Conservation (phyloP, 331 rosid species). For the Dryas integrifolia region DNA sequence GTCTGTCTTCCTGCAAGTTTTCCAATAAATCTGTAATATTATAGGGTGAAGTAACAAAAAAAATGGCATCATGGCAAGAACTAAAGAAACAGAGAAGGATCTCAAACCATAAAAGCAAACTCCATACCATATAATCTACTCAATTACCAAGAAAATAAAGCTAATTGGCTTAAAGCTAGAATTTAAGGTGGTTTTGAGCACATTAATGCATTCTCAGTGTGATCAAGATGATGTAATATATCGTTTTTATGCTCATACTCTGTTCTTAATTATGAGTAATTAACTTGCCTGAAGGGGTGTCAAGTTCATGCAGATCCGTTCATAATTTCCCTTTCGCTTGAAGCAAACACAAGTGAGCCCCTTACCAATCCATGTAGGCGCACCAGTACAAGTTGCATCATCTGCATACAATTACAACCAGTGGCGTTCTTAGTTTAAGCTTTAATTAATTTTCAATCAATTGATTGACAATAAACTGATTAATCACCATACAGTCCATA, state of each 20-base stretch:
- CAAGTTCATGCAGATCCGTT: slow-evolving; percentile 57
- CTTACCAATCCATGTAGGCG: slow-evolving; percentile 75
- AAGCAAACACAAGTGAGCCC: slow-evolving; percentile 90
- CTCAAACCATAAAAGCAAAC: background rate
- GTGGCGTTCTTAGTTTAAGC: slow-evolving; percentile 27
- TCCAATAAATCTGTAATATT: background rate
- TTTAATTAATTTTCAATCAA: background rate
- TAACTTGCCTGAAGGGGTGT: slow-evolving; percentile 73
- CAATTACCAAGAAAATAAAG: background rate
- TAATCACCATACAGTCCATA: background rate
- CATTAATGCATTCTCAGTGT: background rate
- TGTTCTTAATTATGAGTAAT: slow-evolving; percentile 1
- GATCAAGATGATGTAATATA: background rate
- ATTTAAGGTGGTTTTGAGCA: background rate
- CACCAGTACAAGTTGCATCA: slow-evolving; percentile 47
- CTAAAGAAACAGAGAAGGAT: background rate
- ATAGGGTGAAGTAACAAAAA: background rate
- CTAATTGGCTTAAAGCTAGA: background rate
- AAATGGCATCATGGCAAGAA: background rate
- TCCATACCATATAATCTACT: background rate
- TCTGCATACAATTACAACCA: slow-evolving; percentile 43
- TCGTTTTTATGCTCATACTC: background rate
- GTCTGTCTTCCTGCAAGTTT: slow-evolving; percentile 68
- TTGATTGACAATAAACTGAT: background rate
- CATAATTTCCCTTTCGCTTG: slow-evolving; percentile 68